Base-by-base conservation (phyloP, 805 yeast species). In the Lipomyces sp. region DNA sequence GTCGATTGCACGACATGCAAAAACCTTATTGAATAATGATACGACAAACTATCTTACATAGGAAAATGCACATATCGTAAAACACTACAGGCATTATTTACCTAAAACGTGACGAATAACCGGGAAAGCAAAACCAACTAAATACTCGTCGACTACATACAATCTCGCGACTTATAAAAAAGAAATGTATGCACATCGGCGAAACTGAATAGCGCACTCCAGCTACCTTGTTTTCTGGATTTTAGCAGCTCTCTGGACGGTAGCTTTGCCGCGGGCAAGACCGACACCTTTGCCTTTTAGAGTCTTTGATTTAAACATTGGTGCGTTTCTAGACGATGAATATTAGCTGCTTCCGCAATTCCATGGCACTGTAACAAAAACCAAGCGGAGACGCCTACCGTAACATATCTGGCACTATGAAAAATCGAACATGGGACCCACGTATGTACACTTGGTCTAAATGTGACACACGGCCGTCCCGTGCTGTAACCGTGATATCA, bases 391-490 rank as follows among this genome's bases (percentile, higher is more conserved):
- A 50, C 72, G 8, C 24, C 24, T 57, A 77, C 73, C 83, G 84
- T 61, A 94, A 82, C 78, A 93, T 87, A 60, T 94, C 98, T 0
- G 99, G 99, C 4, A 95, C 87, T 29, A 88, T 86, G 69, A 95
- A 84, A 77, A 92, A 89, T 67, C 92, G 85, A 32, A 94, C 86
- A 78, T 90, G 93, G 0, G 97, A 91, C 1, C 99, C 99, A 73
- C 99, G 85, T 2, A 94, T 86, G 76, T 91, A 93, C 2, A 92
- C 96, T 73, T 89, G 91, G 69, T 90, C 92, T 82, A 91, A 83
- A 71, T 88, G 89, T 1, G 89, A 82, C 2, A 90, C 89, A 57
- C 83, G 81, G 3, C 97, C 97, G 62, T 91, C 89, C 55, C 87
- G 80, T 34, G 87, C 85, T 0, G 97, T 93, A 58, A 90, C 87